Conservation (phyloP, 2,329 filamentous ascomycete genomes). For the Bertia moriformis region DNA sequence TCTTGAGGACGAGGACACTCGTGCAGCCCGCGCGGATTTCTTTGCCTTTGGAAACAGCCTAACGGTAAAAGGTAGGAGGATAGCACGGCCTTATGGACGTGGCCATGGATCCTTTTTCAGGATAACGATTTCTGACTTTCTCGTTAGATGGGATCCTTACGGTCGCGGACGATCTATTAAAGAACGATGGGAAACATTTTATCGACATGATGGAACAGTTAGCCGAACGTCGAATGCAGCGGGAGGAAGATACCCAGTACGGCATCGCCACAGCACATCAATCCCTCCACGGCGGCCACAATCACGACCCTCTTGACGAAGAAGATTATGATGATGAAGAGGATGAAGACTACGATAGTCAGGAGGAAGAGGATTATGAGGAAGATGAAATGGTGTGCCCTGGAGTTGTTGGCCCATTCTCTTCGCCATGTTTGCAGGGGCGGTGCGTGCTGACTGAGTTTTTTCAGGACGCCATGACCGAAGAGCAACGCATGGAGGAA, state of each 20-base stretch:
- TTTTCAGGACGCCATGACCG: constrained; percentile 85
- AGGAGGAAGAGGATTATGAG: constrained; percentile 38
- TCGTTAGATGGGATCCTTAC: constrained; percentile 84
- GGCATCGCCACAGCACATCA: constrained; percentile 10
- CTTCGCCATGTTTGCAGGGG: too few species aligned
- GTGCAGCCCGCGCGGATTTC: constrained; percentile 52
- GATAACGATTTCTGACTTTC: constrained; percentile 1
- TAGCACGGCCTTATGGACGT: constrained; percentile 19
- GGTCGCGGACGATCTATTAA: constrained; percentile 92
- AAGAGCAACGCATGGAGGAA: constrained; percentile 98
- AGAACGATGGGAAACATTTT: constrained; percentile 98
- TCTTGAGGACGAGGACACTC: constrained; percentile 8
- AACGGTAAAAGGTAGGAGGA: constrained; percentile 67
- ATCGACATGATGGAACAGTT: constrained; percentile 99
- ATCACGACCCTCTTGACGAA: constrained; percentile 59
- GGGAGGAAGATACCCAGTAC: constrained; percentile 75
- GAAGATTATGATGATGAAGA: constrained; percentile 65
- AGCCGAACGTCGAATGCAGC: constrained; percentile 89
- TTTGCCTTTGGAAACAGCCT: constrained; percentile 96
- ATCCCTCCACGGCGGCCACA: constrained; percentile 20
- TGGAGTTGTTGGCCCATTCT: not conserved
- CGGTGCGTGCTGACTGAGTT: too few species aligned
- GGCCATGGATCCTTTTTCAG: constrained; percentile 23
- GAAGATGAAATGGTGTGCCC: constrained; percentile 1
- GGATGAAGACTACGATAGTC: constrained; percentile 29